Conservation (phyloP, 1,139 yeast genomes). For the Candida anutae region DNA sequence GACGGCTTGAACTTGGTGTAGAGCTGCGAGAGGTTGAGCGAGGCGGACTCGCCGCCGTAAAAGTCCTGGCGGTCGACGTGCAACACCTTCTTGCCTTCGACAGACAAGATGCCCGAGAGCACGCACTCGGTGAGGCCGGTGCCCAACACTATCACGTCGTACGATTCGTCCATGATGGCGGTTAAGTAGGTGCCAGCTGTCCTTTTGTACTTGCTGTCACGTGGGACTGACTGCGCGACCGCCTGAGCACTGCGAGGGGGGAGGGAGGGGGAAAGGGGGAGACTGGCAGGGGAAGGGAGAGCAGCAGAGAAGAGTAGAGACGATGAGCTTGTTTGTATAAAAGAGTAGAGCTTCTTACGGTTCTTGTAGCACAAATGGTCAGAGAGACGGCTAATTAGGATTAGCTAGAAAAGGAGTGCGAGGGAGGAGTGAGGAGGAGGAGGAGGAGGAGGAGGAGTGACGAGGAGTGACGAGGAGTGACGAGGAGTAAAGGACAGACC, state of each 20-base stretch:
- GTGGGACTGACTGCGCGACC: too few relatives aligned
- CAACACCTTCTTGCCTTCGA: conserved; percentile 92
- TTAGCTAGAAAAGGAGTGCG: too few relatives aligned
- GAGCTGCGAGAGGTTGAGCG: conserved; percentile 54
- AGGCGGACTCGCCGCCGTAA: conserved; percentile 81
- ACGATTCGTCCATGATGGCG: conserved; percentile 76
- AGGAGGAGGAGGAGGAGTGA: too few relatives aligned
- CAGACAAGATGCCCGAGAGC: conserved; percentile 86
- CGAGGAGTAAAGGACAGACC: too few relatives aligned
- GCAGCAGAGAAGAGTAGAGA: neutral
- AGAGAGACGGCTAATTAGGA: too few relatives aligned
- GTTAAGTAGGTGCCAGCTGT: neutral
- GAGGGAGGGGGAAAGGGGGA: neutral
- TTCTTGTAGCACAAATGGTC: too few relatives aligned
- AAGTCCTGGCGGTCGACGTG: conserved; percentile 96
- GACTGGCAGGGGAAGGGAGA: neutral
- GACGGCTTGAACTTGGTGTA: conserved; percentile 65
- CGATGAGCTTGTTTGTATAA: too few relatives aligned
- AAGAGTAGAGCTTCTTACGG: too few relatives aligned
- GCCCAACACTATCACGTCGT: conserved; percentile 77
- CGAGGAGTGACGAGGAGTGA: too few relatives aligned
- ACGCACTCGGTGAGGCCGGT: conserved; percentile 96
- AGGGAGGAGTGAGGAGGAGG: too few relatives aligned
- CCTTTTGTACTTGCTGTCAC: neutral
- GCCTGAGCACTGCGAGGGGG: too few relatives aligned